Conservation (phyloP, 106 monocot species). For the Dioscorea dumetorum region DNA sequence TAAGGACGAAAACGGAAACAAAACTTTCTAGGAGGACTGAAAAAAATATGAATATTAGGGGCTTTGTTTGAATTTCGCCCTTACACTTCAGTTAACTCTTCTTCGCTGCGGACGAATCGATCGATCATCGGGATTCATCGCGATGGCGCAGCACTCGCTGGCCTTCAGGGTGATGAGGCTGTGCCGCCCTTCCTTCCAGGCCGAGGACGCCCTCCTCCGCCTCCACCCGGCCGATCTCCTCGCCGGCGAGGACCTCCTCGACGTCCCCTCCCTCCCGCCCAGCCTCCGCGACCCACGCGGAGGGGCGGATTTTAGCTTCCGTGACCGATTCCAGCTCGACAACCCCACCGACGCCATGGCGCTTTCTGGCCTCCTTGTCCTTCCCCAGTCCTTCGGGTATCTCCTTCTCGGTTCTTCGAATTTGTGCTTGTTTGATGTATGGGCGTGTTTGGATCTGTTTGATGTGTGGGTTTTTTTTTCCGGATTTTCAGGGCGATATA, state of each 20-base stretch:
- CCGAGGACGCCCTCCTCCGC: constrained; percentile 65
- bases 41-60: too few species aligned
- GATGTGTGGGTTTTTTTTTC: neutral
- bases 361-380: constrained; percentile 76
- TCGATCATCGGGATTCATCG: too few species aligned
- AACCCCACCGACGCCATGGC: constrained; percentile 68
- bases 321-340: constrained; percentile 61
- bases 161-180: constrained; percentile 98
- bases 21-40: too few species aligned
- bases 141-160: constrained; percentile 49
- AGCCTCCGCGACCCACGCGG: constrained; percentile 1
- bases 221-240: constrained; percentile 67
- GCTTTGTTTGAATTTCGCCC: too few species aligned
- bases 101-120: too few species aligned
- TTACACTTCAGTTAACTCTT: too few species aligned
- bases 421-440: neutral
- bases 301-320: constrained; percentile 62
- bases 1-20: too few species aligned
- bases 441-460: too few species aligned
- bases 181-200: constrained; percentile 87
- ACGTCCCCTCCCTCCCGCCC: constrained; percentile 24
- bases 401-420: neutral
- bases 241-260: constrained; percentile 76
- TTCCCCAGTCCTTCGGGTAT: constrained; percentile 95
- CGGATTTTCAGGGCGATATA: constrained; percentile 83